phyloP scores from a whole-genome alignment of 202 grass and related monocot genomes.

The Alloteropsis angusta region DNA sequence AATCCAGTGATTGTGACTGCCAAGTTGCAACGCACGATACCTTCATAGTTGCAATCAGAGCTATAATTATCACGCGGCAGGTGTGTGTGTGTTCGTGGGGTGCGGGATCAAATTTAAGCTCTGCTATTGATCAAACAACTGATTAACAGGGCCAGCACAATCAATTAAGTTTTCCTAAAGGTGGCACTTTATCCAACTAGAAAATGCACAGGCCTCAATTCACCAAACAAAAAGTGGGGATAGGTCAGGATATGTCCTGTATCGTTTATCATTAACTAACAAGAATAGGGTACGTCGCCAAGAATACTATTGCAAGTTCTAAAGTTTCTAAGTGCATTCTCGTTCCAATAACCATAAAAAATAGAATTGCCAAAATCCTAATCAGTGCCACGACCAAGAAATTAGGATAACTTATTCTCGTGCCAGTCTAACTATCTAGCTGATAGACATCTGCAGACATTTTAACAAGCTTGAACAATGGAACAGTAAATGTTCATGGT shows the following conservation, averaged over 20 bases:
- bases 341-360: background rate
- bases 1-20: background rate
- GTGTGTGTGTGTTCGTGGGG: too few relatives aligned
- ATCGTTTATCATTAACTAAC: conserved; percentile 12
- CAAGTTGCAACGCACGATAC: background rate
- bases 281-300: conserved; percentile 8
- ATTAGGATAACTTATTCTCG: background rate
- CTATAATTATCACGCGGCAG: background rate
- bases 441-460: background rate
- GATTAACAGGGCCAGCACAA: background rate
- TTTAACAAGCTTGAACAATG: background rate
- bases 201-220: conserved; percentile 10
- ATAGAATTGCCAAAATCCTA: background rate
- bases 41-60: background rate
- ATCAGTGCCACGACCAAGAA: background rate
- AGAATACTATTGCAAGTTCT: conserved; percentile 15
- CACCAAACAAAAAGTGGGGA: conserved; percentile 10
- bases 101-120: background rate
- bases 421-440: background rate
- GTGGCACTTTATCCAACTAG: background rate
- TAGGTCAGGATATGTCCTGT: conserved; percentile 12
- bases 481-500: background rate
- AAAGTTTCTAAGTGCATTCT: background rate
- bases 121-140: background rate
- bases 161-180: background rate